phyloP scores from a whole-genome alignment of 352 stramenopile species.

The Pythium plurisporium region DNA sequence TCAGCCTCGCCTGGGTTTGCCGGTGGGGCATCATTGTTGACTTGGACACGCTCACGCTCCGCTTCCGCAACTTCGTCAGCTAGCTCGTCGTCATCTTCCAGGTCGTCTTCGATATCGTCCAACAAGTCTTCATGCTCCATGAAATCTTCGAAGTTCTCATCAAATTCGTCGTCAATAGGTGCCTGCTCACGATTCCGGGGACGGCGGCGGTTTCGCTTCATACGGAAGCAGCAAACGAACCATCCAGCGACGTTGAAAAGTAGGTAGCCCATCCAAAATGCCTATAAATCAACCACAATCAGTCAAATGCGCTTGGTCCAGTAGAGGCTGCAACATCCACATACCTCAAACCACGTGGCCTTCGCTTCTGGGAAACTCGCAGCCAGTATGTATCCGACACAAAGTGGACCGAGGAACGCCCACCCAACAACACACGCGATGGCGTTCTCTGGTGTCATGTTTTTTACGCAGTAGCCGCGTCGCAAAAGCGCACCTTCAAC shows the following conservation, averaged over 20 bases:
- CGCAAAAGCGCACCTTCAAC: constrained; percentile 52
- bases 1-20: constrained; percentile 26
- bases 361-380: constrained; percentile 45
- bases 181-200: constrained; percentile 26
- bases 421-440: constrained; percentile 56
- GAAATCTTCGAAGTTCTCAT: constrained; percentile 30
- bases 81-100: constrained; percentile 10
- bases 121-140: constrained; percentile 12
- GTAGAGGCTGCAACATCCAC: no score
- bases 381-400: constrained; percentile 61
- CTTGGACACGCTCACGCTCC: background rate
- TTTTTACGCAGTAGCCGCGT: constrained; percentile 69
- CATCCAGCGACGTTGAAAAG: constrained; percentile 66
- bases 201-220: constrained; percentile 40
- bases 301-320: background rate
- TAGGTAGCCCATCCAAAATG: constrained; percentile 76
- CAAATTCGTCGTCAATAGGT: constrained; percentile 26
- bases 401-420: constrained; percentile 61
- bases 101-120: constrained; percentile 20
- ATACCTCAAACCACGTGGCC: constrained; percentile 34
- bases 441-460: constrained; percentile 50
- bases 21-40: constrained; percentile 8
- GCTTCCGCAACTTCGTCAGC: constrained; percentile 13
- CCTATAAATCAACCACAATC: constrained; percentile 25
- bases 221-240: constrained; percentile 70